Evolutionary conservation across 306 rosid species (phyloP), one percentile per base, ranked within the genome.

Genomic region (Bauhinia variegata): DNA sequence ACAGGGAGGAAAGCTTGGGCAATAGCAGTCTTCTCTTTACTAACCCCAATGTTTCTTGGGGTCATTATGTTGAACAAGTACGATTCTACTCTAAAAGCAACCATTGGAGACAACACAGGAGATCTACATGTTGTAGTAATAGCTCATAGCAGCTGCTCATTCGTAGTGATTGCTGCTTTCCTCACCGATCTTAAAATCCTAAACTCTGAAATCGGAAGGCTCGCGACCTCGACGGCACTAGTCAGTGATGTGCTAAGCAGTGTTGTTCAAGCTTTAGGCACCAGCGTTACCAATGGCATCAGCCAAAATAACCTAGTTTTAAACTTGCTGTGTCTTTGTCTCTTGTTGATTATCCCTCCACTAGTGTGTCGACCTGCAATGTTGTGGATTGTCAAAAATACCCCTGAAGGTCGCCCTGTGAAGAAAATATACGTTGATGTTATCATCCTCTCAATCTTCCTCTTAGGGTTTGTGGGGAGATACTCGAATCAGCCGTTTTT

Each of bases 371-470:
- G 82, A 4, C 86, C 82, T 0, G 15, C 65, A 8, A 82, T 81
- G 86, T n/a, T 9, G 12, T 46, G 77, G 79, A 39, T 85, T 1
- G 71, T 82, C 3, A 82, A 67, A 23, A 48, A 34, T 2, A 85
- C 85, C 1, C 86, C 82, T 0, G 86, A 85, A 59, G 85, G 85
- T 17, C 65, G 78, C 43, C 78, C 74, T 0, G 57, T 85, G 39
- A 76, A 54, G 61, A 66, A 79, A 19, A 0, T 4, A 5, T 70
- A 32, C 46, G 52, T 60, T 9, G 41, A 6, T 16, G 0, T 10
- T 1, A 59, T 79, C 12, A 5, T 85, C 13, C 3, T 79, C 4
- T 4, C 57, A 19, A 55, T 83, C 30, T 23, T 85, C 4, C n/a
- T 31, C 0, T 15, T 76, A 0, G 82, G 79, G 0, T 0, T 10